Conservation (phyloP, 768 basidiomycete species). For the Podaxis sp. region DNA sequence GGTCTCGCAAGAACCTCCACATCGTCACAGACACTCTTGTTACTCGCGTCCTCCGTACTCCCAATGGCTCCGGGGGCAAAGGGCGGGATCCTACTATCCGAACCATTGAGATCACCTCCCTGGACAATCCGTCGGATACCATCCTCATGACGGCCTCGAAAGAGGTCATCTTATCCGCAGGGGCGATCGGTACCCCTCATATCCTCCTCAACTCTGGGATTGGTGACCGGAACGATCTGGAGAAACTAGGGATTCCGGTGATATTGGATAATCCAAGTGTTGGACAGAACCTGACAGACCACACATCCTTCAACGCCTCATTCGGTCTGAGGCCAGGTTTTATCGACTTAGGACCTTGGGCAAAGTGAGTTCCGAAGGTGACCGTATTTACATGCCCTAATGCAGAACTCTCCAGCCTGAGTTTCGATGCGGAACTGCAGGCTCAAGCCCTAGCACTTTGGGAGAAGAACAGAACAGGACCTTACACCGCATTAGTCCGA, state of each 20-base stretch:
- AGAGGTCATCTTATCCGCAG: slow-evolving; percentile 17
- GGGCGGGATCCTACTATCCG: slow-evolving; percentile 1
- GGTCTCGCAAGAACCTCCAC: slow-evolving; percentile 8
- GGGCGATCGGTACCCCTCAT: slow-evolving; percentile 16
- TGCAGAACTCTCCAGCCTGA: not conserved
- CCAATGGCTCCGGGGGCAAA: not conserved
- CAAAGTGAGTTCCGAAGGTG: not conserved
- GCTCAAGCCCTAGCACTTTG: slow-evolving; percentile 14
- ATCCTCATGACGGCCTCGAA: slow-evolving; percentile 13
- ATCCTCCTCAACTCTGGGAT: slow-evolving; percentile 20
- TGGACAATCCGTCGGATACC: not conserved
- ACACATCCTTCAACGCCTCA: slow-evolving; percentile 27
- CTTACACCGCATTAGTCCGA: slow-evolving; percentile 1
- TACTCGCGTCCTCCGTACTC: slow-evolving; percentile 8
- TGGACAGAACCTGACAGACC: slow-evolving; percentile 75
- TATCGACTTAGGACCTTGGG: slow-evolving; percentile 3
- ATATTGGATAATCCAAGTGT: slow-evolving; percentile 68
- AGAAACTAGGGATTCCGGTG: not conserved
- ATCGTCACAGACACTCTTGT: slow-evolving; percentile 14
- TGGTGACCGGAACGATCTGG: slow-evolving; percentile 12
- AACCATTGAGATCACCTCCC: slow-evolving; percentile 10
- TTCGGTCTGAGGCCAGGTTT: not conserved
- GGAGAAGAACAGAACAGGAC: slow-evolving; percentile 18
- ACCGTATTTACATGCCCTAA: not conserved
- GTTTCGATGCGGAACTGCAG: not conserved